These are phyloP conservation scores for Ustilaginoidea virens DNA, from an alignment of 2,329 filamentous ascomycete genomes.

Conservation along the genomic window DNA sequence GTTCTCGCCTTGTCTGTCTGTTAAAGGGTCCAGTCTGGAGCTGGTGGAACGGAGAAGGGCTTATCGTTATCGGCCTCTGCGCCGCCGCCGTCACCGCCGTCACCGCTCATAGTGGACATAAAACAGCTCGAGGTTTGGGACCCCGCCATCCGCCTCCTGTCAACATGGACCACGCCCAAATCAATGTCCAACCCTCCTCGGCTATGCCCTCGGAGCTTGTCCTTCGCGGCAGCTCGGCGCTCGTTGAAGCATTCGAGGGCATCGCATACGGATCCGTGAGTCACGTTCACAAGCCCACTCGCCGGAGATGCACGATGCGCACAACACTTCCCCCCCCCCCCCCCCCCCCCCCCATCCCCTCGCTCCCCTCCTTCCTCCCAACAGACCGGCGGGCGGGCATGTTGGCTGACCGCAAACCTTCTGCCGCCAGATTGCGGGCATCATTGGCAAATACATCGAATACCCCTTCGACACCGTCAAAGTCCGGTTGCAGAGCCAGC, in stretches of 20 bases:
- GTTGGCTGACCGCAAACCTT: too few species aligned
- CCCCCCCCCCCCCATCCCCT: neutral
- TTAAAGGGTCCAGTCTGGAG: too few species aligned
- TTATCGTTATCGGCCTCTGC: neutral
- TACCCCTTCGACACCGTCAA: slow-evolving; percentile 99
- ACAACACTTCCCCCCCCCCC: too few species aligned
- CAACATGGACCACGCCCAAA: slow-evolving; percentile 16
- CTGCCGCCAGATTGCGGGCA: slow-evolving; percentile 50
- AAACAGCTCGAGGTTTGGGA: neutral
- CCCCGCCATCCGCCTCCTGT: slow-evolving; percentile 1
- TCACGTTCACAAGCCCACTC: slow-evolving; percentile 6
- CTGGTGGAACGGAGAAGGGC: too few species aligned
- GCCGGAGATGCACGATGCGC: too few species aligned
- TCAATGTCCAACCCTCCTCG: slow-evolving; percentile 13
- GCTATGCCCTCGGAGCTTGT: slow-evolving; percentile 11
- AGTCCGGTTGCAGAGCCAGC: slow-evolving; percentile 92
- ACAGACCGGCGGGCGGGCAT: too few species aligned
- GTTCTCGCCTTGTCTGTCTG: too few species aligned
- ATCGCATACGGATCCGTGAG: slow-evolving; percentile 74
- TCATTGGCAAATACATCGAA: slow-evolving; percentile 90
- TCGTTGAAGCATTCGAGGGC: slow-evolving; percentile 64
- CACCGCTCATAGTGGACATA: neutral
- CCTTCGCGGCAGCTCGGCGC: slow-evolving; percentile 22
- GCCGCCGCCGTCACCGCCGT: neutral
- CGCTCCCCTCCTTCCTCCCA: too few species aligned